phyloP scores from a whole-genome alignment of 176 grass and related monocot species.

The Otatea glauca region DNA sequence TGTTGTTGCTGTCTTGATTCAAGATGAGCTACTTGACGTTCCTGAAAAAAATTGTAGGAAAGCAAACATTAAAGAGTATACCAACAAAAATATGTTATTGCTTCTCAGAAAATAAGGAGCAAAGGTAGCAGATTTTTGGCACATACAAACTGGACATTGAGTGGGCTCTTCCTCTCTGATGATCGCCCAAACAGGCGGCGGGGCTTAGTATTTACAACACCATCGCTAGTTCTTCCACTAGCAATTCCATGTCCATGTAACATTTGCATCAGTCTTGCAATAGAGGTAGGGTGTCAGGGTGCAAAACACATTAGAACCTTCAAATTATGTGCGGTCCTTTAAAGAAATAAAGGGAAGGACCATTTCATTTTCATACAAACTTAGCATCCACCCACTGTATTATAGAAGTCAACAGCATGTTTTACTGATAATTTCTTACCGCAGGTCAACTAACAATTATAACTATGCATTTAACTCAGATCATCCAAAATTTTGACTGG shows the following conservation, averaged over 20 bases:
- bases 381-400: not conserved
- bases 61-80: constrained; percentile 3
- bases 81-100: not conserved
- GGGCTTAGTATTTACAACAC: constrained; percentile 43
- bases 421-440: not conserved
- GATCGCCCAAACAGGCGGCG: constrained; percentile 38
- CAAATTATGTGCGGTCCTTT: not conserved
- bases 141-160: constrained; percentile 58
- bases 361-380: not conserved
- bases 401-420: not conserved
- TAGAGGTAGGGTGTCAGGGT: not conserved
- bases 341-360: not conserved
- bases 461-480: not conserved
- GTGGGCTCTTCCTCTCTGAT: constrained; percentile 57
- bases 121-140: not conserved
- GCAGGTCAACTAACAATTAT: not conserved
- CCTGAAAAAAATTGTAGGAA: constrained; percentile 43
- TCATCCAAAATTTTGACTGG: not conserved
- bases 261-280: constrained; percentile 60
- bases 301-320: constrained; percentile 25
- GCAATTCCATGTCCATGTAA: constrained; percentile 22
- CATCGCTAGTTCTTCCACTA: constrained; percentile 32
- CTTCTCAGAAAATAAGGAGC: not conserved
- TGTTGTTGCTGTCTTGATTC: constrained; percentile 56
- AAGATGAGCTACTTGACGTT: constrained; percentile 48